Percentiles rank a stretch among this genome's conserved stretches.
phyloP scores from a whole-genome alignment of 2,329 filamentous ascomycete genomes.

The Drechslerella stenobrocha region DNA sequence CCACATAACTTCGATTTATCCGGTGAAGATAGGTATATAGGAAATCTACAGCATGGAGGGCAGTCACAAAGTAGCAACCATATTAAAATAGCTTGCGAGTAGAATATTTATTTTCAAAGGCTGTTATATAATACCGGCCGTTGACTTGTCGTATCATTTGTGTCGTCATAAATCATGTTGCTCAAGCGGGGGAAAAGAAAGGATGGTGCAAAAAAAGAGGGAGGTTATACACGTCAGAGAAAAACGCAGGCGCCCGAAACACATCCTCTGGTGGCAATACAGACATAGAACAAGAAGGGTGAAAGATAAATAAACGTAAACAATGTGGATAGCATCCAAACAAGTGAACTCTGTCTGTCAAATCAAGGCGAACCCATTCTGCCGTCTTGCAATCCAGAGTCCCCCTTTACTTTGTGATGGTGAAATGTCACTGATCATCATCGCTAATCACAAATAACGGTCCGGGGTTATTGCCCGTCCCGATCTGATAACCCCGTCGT shows the following conservation, averaged over 20 bases:
- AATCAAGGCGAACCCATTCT: background rate
- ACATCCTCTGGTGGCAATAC: conserved; percentile 21
- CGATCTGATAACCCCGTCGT: conserved; percentile 24
- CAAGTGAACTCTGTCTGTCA: background rate
- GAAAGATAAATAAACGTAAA: conserved; percentile 4
- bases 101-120: too few species aligned
- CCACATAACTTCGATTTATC: too few species aligned
- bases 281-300: conserved; percentile 1
- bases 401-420: background rate
- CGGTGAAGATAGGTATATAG: too few species aligned
- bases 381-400: background rate
- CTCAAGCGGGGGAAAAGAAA: conserved; percentile 4
- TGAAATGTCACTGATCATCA: conserved; percentile 24
- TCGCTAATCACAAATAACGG: conserved; percentile 40
- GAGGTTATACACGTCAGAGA: conserved; percentile 19
- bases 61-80: too few species aligned
- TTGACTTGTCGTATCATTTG: conserved; percentile 38
- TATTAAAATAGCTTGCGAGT: too few species aligned
- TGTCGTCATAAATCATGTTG: conserved; percentile 43
- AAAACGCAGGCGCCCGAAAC: conserved; percentile 26
- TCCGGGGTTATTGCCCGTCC: conserved; percentile 22
- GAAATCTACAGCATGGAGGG: too few species aligned
- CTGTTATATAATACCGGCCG: conserved; percentile 28
- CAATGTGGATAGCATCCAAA: background rate
- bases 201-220: background rate